These are phyloP conservation scores for Emericellopsis terricola DNA, from an alignment of 495 filamentous ascomycete species.

Conservation along the genomic window DNA sequence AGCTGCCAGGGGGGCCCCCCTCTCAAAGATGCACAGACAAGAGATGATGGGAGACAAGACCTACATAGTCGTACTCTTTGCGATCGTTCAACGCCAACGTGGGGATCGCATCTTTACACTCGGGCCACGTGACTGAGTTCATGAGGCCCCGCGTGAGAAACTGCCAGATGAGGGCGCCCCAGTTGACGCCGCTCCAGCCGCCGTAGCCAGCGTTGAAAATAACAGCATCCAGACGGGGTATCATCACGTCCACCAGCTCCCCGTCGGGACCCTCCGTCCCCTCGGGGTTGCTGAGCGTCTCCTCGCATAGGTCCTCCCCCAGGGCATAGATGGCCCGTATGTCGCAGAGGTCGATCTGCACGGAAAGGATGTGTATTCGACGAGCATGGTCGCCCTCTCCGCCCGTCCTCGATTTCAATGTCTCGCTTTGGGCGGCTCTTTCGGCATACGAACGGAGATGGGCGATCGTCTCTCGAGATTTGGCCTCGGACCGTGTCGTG, in stretches of 20 bases:
- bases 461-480: constrained; percentile 39
- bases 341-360: constrained; percentile 38
- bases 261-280: constrained; percentile 10
- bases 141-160: constrained; percentile 43
- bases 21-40: constrained; percentile 1
- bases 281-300: constrained; percentile 25
- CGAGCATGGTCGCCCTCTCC: constrained; percentile 12
- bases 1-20: constrained; percentile 3
- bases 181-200: constrained; percentile 69
- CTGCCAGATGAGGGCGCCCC: constrained; percentile 38
- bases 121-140: constrained; percentile 57
- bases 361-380: constrained; percentile 35
- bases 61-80: background rate
- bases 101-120: constrained; percentile 45
- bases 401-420: background rate
- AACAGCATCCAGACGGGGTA: constrained; percentile 59
- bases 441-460: constrained; percentile 34
- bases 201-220: constrained; percentile 83
- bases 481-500: constrained; percentile 41
- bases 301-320: constrained; percentile 26
- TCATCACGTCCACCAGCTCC: constrained; percentile 23
- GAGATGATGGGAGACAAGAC: background rate
- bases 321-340: constrained; percentile 27
- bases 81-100: constrained; percentile 8
- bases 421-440: constrained; percentile 14